Evolutionary conservation across 805 yeast species (phyloP), one percentile per base, ranked within the genome.

Genomic region (Schizosaccharomyces osmophilus): DNA sequence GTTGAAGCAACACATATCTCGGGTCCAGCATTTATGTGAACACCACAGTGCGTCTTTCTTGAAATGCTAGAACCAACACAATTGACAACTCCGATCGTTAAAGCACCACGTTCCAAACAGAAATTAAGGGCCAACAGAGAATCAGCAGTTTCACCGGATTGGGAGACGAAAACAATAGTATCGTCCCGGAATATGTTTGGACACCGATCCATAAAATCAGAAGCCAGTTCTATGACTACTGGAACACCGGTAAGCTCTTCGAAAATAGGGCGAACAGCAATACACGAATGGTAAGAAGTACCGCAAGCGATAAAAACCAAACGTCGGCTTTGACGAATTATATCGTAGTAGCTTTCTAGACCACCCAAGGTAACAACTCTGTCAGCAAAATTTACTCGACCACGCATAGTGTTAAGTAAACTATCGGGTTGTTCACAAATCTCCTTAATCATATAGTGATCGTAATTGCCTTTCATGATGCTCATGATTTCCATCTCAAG

Each of bases 1-100:
- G 99, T 93, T 13, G 97, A 88, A 11, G 99, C 99, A 67, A 93
- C 99, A 73, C 98, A 97, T 65, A 93, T 93, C 75, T 93, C 99
- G 58, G 98, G 98, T 66, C 99, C 99, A 59, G 98, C 98, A 71
- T 93, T 93, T 72, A 93, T 89, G 73, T 93, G 99, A 62, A 93
- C 96, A 81, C 99, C 99, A 78, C 98, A 93, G 74, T 89, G 95
- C 26, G 99, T 93, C 70, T 82, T 88, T 75, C 99, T 83, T 5
- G 97, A 90, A 73, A 93, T 87, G 54, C 93, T 82, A 4, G 98
- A 93, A 69, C 99, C 99, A 55, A 93, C 99, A 66, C 89, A 80
- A 78, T 93, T 93, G 65, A 93, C 98, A 69, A 93, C 86, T 75
- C 99, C 99, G 63, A 93, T 93, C 36, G 96, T 88, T 66, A 94